A percentile compares a stretch with the other conserved stretches of the same genome.
Evolutionary conservation across 345 rosid species (phyloP).

Genomic region (Citrus hindsii): DNA sequence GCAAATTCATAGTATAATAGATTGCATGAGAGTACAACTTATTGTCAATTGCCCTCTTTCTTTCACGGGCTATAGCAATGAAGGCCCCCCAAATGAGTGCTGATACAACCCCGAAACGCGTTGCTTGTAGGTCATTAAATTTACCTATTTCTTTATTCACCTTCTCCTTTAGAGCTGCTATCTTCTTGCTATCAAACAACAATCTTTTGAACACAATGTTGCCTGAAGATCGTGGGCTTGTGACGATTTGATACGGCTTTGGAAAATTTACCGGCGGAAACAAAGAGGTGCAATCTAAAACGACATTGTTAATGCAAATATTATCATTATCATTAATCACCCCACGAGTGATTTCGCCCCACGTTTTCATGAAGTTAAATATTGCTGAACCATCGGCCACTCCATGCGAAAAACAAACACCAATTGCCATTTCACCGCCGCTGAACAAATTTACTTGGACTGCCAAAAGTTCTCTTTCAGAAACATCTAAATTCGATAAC

Average conservation of each 20-base stretch:
- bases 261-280: conserved; percentile 13
- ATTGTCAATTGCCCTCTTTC: background rate
- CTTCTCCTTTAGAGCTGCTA: conserved; percentile 11
- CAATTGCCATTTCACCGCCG: conserved; percentile 29
- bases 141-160: background rate
- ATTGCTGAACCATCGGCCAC: conserved; percentile 25
- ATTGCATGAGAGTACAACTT: background rate
- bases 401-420: conserved; percentile 18
- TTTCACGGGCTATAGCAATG: background rate
- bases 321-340: no score
- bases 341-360: conserved; percentile 20
- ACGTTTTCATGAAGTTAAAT: conserved; percentile 7
- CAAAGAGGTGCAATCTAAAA: conserved; percentile 8
- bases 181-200: conserved; percentile 14
- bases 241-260: background rate
- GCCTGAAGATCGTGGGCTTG: background rate
- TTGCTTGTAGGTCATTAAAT: background rate
- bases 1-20: background rate
- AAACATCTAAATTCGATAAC: background rate
- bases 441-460: conserved; percentile 23
- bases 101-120: conserved; percentile 8
- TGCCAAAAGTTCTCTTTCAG: background rate
- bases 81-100: conserved; percentile 23
- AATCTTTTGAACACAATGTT: conserved; percentile 16
- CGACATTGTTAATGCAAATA: background rate